Percentiles rank a stretch among this genome's conserved stretches.
Evolutionary conservation across 2,329 filamentous ascomycete species (phyloP).

Genomic region (Diaporthe eres): DNA sequence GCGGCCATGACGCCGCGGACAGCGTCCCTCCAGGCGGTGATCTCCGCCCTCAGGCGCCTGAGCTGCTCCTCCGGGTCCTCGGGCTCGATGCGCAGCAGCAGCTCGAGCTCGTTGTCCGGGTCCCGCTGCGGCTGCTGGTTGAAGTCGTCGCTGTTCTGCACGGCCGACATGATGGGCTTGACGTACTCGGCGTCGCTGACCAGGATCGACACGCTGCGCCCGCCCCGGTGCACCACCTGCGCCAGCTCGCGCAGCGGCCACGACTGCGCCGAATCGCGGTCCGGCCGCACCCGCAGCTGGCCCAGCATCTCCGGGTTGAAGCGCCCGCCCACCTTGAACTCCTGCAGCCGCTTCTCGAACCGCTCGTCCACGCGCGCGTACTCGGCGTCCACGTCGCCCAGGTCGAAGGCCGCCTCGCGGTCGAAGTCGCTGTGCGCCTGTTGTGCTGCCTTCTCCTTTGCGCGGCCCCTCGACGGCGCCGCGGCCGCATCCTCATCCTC

Average conservation of each 20-base stretch:
- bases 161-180: conserved; percentile 69
- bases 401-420: conserved; percentile 49
- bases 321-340: conserved; percentile 62
- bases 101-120: conserved; percentile 72
- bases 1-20: conserved; percentile 62
- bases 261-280: conserved; percentile 48
- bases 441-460: conserved; percentile 38
- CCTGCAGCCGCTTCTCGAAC: conserved; percentile 57
- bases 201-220: conserved; percentile 54
- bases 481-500: conserved; percentile 24
- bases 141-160: conserved; percentile 66
- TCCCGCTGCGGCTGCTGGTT: conserved; percentile 73
- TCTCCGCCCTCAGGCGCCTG: conserved; percentile 59
- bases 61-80: conserved; percentile 64
- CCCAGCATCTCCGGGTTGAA: conserved; percentile 67
- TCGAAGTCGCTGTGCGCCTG: conserved; percentile 32
- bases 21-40: conserved; percentile 65
- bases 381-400: conserved; percentile 50
- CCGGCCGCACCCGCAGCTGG: conserved; percentile 56
- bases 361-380: conserved; percentile 48
- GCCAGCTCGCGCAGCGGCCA: conserved; percentile 70
- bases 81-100: conserved; percentile 67
- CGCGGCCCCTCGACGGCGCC: conserved; percentile 32
- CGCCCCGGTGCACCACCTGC: conserved; percentile 64
- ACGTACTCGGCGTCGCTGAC: conserved; percentile 59